A percentile compares a stretch with the other conserved stretches of the same genome.
These are phyloP conservation scores for Sporothrix luriei DNA, from an alignment of 2,329 filamentous ascomycete species.

Conservation along the genomic window DNA sequence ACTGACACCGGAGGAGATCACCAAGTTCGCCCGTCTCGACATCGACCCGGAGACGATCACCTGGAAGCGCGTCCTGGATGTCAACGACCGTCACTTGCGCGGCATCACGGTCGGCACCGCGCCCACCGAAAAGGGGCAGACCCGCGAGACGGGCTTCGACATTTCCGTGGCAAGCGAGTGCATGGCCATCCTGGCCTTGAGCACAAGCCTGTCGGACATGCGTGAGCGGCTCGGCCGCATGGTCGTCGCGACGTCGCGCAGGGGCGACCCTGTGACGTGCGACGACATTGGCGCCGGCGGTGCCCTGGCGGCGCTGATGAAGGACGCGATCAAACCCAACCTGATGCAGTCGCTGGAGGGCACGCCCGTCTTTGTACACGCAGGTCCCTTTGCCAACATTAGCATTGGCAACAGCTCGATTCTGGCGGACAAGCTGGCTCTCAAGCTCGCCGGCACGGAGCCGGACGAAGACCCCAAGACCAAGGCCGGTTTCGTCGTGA, in stretches of 20 bases:
- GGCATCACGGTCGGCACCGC: conserved; percentile 87
- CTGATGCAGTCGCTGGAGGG: conserved; percentile 98
- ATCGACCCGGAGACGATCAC: conserved; percentile 97
- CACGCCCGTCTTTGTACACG: conserved; percentile 96
- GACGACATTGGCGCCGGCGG: conserved; percentile 94
- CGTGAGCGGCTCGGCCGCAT: conserved; percentile 90
- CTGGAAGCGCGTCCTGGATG: conserved; percentile 93
- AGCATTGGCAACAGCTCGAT: conserved; percentile 96
- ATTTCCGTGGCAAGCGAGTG: conserved; percentile 97
- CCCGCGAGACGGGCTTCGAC: conserved; percentile 89
- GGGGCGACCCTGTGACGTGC: conserved; percentile 89
- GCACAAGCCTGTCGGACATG: conserved; percentile 84
- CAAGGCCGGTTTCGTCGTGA: conserved; percentile 91
- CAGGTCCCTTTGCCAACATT: conserved; percentile 97
- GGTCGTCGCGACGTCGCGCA: conserved; percentile 86
- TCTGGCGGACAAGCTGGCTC: conserved; percentile 88
- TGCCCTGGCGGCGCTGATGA: conserved; percentile 92
- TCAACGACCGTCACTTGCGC: conserved; percentile 93
- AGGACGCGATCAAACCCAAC: conserved; percentile 98
- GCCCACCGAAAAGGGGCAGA: conserved; percentile 85
- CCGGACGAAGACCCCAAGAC: conserved; percentile 79
- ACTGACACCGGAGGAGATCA: conserved; percentile 85
- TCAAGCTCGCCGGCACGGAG: conserved; percentile 95
- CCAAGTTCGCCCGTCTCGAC: conserved; percentile 86
- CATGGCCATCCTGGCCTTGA: conserved; percentile 96